These are phyloP conservation scores for Fusarium annulatum DNA, from an alignment of 2,329 filamentous ascomycete genomes.

Conservation along the genomic window DNA sequence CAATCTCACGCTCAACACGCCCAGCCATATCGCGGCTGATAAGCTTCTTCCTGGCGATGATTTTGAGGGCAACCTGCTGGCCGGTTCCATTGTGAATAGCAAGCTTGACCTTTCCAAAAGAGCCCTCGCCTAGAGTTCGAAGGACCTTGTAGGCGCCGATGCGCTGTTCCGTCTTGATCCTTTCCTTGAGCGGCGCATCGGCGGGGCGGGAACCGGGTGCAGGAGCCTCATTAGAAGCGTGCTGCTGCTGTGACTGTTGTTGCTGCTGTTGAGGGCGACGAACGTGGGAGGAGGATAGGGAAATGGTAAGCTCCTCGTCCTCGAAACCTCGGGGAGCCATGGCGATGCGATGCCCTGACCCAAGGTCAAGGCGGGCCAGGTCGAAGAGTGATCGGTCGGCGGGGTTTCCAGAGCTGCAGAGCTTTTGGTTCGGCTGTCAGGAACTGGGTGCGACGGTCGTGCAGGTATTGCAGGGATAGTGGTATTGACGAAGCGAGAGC, in stretches of 20 bases:
- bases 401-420: conserved; percentile 22
- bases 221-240: conserved; percentile 40
- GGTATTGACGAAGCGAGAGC: background rate
- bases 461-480: background rate
- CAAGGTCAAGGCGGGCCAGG: conserved; percentile 27
- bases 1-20: conserved; percentile 96
- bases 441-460: conserved; percentile 1
- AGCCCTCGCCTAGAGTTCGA: conserved; percentile 92
- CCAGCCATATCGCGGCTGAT: conserved; percentile 98
- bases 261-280: conserved; percentile 60
- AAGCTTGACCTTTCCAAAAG: conserved; percentile 98
- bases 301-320: conserved; percentile 86
- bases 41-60: conserved; percentile 95
- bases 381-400: conserved; percentile 20
- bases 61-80: conserved; percentile 97
- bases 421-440: conserved; percentile 7
- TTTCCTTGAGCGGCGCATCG: conserved; percentile 54
- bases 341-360: conserved; percentile 36
- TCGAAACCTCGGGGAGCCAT: conserved; percentile 73
- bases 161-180: conserved; percentile 78
- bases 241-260: conserved; percentile 41
- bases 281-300: conserved; percentile 73
- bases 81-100: conserved; percentile 91
- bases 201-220: conserved; percentile 47
- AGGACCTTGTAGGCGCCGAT: conserved; percentile 93